These are phyloP conservation scores for Ceratobasidium sp. DNA, from an alignment of 1,284 basidiomycete species.

Conservation along the genomic window DNA sequence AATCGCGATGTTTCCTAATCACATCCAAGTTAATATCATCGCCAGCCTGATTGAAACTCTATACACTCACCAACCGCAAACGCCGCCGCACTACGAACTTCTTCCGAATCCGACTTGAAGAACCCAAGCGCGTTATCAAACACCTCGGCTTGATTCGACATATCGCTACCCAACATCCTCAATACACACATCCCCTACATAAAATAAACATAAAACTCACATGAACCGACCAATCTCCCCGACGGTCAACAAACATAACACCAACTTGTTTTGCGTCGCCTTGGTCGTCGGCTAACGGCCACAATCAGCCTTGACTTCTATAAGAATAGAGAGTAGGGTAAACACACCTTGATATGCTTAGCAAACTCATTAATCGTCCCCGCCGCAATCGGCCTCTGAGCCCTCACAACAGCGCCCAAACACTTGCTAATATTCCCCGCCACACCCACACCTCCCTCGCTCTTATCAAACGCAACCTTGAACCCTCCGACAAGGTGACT, in stretches of 20 bases:
- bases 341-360: conserved; percentile 77
- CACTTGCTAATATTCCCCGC: conserved; percentile 81
- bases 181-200: not conserved
- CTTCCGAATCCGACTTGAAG: conserved; percentile 84
- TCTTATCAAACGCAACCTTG: conserved; percentile 72
- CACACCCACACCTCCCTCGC: conserved; percentile 66
- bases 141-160: conserved; percentile 81
- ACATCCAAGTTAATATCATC: not conserved
- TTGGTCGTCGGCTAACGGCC: conserved; percentile 70
- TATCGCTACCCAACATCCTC: conserved; percentile 70
- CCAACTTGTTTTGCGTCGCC: conserved; percentile 73
- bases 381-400: conserved; percentile 76
- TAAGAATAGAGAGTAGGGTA: not conserved
- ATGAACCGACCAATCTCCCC: conserved; percentile 92
- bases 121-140: conserved; percentile 81
- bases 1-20: conserved; percentile 92
- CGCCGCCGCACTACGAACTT: conserved; percentile 88
- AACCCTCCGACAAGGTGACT: conserved; percentile 82
- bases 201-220: conserved; percentile 62
- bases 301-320: conserved; percentile 10
- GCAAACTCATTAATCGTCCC: conserved; percentile 86
- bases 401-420: conserved; percentile 83
- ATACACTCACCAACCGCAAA: conserved; percentile 83
- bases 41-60: not conserved
- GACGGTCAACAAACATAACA: conserved; percentile 87